Evolutionary conservation across 2,329 filamentous ascomycete genomes (phyloP).

Genomic region (Apiospora phragmitis): DNA sequence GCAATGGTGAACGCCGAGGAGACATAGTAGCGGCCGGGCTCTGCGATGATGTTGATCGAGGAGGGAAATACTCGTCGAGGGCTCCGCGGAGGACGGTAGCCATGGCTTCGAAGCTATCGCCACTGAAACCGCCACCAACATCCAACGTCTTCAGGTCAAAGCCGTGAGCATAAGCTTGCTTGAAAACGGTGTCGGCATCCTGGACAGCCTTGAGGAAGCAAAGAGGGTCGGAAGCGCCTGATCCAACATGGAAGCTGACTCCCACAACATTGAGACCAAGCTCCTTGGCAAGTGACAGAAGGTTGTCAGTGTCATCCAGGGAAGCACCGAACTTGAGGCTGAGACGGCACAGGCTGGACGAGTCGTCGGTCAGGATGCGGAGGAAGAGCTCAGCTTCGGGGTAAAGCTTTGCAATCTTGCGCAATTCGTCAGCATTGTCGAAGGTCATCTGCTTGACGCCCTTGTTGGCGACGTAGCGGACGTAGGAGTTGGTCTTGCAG

Average conservation of each 20-base stretch:
- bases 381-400: constrained; percentile 89
- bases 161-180: constrained; percentile 75
- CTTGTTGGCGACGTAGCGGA: constrained; percentile 81
- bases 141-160: constrained; percentile 86
- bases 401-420: constrained; percentile 93
- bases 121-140: constrained; percentile 89
- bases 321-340: constrained; percentile 97
- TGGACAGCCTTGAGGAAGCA: constrained; percentile 89
- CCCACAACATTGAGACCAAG: constrained; percentile 89
- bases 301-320: constrained; percentile 74
- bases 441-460: constrained; percentile 99
- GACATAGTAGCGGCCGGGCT: constrained; percentile 96
- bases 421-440: constrained; percentile 95
- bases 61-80: constrained; percentile 85
- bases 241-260: constrained; percentile 97
- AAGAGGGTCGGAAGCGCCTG: constrained; percentile 88
- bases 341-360: constrained; percentile 87
- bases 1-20: constrained; percentile 91
- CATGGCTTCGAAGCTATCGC: constrained; percentile 90
- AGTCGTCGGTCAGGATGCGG: constrained; percentile 95
- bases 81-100: constrained; percentile 76
- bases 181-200: constrained; percentile 86
- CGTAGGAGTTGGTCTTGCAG: constrained; percentile 98
- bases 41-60: constrained; percentile 81
- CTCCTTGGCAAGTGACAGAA: constrained; percentile 78